phyloP scores from a whole-genome alignment of 2,329 filamentous ascomycete species.

The Talaromyces sp. region DNA sequence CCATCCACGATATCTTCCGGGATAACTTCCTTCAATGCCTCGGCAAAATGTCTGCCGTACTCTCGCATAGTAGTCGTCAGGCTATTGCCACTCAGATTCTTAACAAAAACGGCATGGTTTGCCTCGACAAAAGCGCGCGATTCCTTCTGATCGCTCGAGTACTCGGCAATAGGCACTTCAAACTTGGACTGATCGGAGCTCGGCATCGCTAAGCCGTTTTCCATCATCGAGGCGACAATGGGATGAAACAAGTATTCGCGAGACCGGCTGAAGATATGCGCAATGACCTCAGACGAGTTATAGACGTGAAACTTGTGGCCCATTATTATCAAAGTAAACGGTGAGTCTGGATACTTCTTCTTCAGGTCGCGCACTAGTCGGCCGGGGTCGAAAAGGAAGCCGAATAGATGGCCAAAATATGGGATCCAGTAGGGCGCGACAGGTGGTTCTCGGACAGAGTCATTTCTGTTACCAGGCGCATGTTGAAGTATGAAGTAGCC shows the following conservation, averaged over 20 bases:
- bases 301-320: constrained; percentile 11
- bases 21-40: background rate
- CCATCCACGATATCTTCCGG: background rate
- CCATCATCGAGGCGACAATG: constrained; percentile 12
- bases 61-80: constrained; percentile 6
- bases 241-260: constrained; percentile 11
- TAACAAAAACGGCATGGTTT: constrained; percentile 10
- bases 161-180: constrained; percentile 6
- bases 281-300: constrained; percentile 6
- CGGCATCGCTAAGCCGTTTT: constrained; percentile 6
- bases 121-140: constrained; percentile 4
- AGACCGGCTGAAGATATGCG: constrained; percentile 7
- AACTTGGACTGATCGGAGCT: constrained; percentile 7
- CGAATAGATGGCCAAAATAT: constrained; percentile 10
- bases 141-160: background rate
- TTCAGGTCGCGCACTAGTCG: constrained; percentile 2
- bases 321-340: constrained; percentile 9
- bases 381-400: constrained; percentile 5
- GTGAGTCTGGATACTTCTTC: constrained; percentile 7
- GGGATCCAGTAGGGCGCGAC: constrained; percentile 6
- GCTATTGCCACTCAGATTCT: constrained; percentile 1
- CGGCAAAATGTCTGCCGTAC: constrained; percentile 1
- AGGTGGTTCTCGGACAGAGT: constrained; percentile 4
- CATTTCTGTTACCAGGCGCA: background rate
- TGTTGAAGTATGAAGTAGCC: background rate